A percentile compares a stretch with the other conserved stretches of the same genome.
phyloP scores from a whole-genome alignment of 2,329 filamentous ascomycete species.

The Karstenula rhodostoma region DNA sequence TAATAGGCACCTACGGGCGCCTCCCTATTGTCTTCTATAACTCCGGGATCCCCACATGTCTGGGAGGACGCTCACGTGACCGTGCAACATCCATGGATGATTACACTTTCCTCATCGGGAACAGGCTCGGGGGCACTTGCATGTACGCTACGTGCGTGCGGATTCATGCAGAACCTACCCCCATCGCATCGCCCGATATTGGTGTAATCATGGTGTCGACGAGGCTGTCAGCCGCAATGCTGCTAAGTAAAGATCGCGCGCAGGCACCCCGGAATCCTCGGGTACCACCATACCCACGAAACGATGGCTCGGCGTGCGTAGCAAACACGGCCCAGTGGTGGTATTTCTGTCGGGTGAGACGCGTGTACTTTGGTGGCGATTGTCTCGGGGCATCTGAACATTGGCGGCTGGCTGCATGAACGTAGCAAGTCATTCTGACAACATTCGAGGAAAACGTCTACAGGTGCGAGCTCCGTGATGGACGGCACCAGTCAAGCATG shows the following conservation, averaged over 20 bases:
- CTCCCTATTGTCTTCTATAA: no score
- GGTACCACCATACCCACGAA: no score
- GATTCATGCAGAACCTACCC: background rate
- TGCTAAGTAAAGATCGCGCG: background rate
- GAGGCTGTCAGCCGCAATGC: background rate
- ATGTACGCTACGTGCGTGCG: background rate
- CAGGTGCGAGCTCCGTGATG: background rate
- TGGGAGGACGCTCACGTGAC: background rate
- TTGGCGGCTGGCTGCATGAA: background rate
- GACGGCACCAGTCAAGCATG: background rate
- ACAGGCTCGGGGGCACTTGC: background rate
- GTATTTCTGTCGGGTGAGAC: background rate
- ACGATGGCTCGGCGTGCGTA: background rate
- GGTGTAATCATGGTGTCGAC: background rate
- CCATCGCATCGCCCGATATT: background rate
- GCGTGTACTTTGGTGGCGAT: background rate
- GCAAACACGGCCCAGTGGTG: background rate
- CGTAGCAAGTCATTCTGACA: background rate
- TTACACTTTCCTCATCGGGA: background rate
- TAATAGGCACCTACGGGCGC: no score
- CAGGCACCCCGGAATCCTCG: background rate
- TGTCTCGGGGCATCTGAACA: background rate
- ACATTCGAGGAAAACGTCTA: background rate
- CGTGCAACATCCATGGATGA: no score
- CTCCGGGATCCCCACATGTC: no score